These are phyloP conservation scores for Neopestalotiopsis rosae DNA, from an alignment of 2,329 filamentous ascomycete genomes.

Conservation along the genomic window DNA sequence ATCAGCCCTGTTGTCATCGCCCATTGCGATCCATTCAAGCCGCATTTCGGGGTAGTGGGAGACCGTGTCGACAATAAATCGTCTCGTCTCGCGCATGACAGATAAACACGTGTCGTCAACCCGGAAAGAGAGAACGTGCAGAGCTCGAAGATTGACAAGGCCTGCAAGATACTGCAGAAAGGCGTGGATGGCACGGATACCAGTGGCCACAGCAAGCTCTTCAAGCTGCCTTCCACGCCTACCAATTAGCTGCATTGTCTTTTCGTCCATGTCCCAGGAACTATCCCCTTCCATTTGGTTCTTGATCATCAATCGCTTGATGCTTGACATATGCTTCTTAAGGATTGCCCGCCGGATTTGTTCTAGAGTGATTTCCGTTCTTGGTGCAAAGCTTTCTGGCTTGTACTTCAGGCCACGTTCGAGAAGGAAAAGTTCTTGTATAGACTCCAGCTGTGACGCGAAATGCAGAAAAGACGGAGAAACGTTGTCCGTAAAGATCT, in stretches of 20 bases:
- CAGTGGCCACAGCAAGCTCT: constrained; percentile 62
- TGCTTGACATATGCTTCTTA: constrained; percentile 59
- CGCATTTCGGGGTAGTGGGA: constrained; percentile 60
- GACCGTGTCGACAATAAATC: constrained; percentile 64
- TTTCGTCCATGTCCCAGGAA: constrained; percentile 63
- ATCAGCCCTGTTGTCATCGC: constrained; percentile 53
- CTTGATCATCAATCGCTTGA: constrained; percentile 65
- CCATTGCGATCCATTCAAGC: constrained; percentile 64
- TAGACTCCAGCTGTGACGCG: constrained; percentile 54
- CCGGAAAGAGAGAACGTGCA: constrained; percentile 60
- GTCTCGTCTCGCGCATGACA: constrained; percentile 61
- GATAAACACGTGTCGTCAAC: constrained; percentile 62
- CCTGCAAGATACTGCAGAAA: constrained; percentile 60
- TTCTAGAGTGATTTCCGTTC: constrained; percentile 56
- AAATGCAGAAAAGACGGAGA: constrained; percentile 59
- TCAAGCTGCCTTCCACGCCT: constrained; percentile 53
- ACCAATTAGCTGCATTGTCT: constrained; percentile 60
- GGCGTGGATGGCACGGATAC: constrained; percentile 57
- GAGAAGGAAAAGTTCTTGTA: constrained; percentile 65
- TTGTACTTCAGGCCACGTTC: constrained; percentile 58
- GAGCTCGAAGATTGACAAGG: constrained; percentile 54
- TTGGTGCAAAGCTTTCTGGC: constrained; percentile 58
- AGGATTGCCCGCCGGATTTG: constrained; percentile 63
- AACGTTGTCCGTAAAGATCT: constrained; percentile 69
- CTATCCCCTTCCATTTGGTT: constrained; percentile 51